A percentile compares a stretch with the other conserved stretches of the same genome.
These are phyloP conservation scores for Saturnispora hagleri DNA, from an alignment of 805 yeast species.

Conservation along the genomic window DNA sequence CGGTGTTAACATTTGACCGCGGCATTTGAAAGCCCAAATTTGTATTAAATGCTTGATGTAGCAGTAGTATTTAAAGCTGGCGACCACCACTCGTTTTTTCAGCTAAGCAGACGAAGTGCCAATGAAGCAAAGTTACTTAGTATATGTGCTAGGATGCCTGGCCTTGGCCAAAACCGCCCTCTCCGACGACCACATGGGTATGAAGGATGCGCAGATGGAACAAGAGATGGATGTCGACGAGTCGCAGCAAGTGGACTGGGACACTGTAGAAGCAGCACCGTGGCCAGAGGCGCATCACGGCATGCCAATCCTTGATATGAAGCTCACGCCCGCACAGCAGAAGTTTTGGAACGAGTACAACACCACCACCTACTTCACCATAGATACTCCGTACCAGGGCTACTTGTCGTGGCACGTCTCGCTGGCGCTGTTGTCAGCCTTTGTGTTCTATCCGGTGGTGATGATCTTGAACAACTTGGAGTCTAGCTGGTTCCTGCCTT, in stretches of 20 bases:
- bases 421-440: conserved; percentile 34
- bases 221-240: not conserved
- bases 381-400: conserved; percentile 38
- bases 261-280: conserved; percentile 31
- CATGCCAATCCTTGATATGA: conserved; percentile 58
- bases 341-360: conserved; percentile 72
- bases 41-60: not conserved
- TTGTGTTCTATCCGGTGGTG: conserved; percentile 57
- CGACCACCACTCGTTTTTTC: not conserved
- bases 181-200: not conserved
- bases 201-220: conserved; percentile 2
- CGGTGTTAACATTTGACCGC: not conserved
- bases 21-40: not conserved
- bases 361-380: conserved; percentile 64
- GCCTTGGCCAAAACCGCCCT: not conserved
- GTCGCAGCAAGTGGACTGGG: conserved; percentile 1
- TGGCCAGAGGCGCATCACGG: conserved; percentile 56
- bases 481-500: conserved; percentile 50
- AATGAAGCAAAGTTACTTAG: not conserved
- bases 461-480: conserved; percentile 54
- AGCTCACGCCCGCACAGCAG: conserved; percentile 62
- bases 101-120: not conserved
- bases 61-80: not conserved
- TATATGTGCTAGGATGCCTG: not conserved
- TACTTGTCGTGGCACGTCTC: conserved; percentile 49